Base-by-base conservation (phyloP, 257 asterid genomes). In the Solanum rostratum region DNA sequence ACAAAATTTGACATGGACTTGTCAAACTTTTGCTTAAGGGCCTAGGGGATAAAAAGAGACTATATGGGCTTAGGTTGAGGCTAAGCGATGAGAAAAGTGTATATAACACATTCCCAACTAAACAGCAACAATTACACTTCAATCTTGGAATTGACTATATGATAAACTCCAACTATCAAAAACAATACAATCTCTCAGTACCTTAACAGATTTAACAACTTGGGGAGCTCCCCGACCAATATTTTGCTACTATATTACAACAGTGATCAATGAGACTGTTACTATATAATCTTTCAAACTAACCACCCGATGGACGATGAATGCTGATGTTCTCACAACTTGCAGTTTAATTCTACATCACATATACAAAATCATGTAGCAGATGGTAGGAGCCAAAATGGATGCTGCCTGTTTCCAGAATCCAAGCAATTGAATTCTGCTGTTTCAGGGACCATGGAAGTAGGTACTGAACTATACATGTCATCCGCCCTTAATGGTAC, bases 341-440 rank as follows among this genome's bases (percentile, higher is more conserved):
- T 22, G 46, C 24, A 62, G 74, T 59, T 29, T 41, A 53, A 74
- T 46, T 37, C 37, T 62, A 66, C 83, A 18, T 60, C 85, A 69
- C 57, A 30, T 54, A 54, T 24, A 91, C 88, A 54, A 86, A 89
- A 80, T 91, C 93, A 88, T 82, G 94, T 87, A 88, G 89, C 85
- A 50, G 90, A 62, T 14, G 92, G 88, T 82, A 89, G 81, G 84
- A 91, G 68, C 92, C 89, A 65, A 92, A 89, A 50, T 6, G 86
- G 92, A 50, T 90, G 94, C 46, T 86, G 88, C 82, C 89, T 87
- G 52, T 85, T 92, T 46, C 89, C 92, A 1, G 94, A 53, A 71
- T 93, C 95, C 90, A 89, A 80, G 84, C 90, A 91, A 49, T 90
- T 95, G 52, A 88, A 92, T 18, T 92, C 97, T 30, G 87, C 81